Percentiles rank a stretch among this genome's conserved stretches.
Evolutionary conservation across 139 green algal genomes (phyloP).

Genomic region (Chlamydomonas schloesseri): DNA sequence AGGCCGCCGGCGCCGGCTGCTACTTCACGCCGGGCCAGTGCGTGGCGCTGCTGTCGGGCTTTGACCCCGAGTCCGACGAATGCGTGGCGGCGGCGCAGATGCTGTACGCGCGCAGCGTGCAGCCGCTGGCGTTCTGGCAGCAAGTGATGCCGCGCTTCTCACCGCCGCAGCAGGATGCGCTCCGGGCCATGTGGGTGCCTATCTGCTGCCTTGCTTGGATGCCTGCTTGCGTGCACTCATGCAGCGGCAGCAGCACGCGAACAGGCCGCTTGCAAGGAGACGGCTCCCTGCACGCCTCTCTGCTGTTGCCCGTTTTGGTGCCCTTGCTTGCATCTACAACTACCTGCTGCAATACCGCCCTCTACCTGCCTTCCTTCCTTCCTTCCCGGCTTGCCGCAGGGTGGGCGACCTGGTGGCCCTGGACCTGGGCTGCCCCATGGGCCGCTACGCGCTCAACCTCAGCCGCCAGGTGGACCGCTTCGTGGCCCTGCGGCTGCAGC

Average conservation of each 20-base stretch:
- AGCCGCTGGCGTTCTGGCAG: conserved; percentile 59
- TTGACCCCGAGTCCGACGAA: conserved; percentile 32
- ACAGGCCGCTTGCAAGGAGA: no score
- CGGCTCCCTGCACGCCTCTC: no score
- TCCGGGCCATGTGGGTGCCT: conserved; percentile 11
- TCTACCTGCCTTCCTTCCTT: no score
- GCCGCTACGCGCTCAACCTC: conserved; percentile 58
- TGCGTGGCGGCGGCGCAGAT: conserved; percentile 48
- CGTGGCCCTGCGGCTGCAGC: conserved; percentile 56
- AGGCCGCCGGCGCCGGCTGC: conserved; percentile 5
- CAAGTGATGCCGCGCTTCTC: conserved; percentile 43
- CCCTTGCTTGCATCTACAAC: no score
- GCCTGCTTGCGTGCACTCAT: no score
- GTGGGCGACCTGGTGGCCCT: conserved; percentile 57
- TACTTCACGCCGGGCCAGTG: conserved; percentile 53
- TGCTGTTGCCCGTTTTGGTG: no score
- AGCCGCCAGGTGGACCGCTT: conserved; percentile 54
- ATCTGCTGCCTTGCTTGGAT: no score
- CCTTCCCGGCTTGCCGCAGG: background rate
- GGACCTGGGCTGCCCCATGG: conserved; percentile 50
- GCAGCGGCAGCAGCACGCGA: no score
- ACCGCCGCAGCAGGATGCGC: conserved; percentile 26
- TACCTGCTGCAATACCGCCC: no score
- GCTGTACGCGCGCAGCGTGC: conserved; percentile 51
- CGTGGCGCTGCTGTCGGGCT: conserved; percentile 23